Base-by-base conservation (phyloP, 1,139 yeast species). In the Yamadazyma triangularis region DNA sequence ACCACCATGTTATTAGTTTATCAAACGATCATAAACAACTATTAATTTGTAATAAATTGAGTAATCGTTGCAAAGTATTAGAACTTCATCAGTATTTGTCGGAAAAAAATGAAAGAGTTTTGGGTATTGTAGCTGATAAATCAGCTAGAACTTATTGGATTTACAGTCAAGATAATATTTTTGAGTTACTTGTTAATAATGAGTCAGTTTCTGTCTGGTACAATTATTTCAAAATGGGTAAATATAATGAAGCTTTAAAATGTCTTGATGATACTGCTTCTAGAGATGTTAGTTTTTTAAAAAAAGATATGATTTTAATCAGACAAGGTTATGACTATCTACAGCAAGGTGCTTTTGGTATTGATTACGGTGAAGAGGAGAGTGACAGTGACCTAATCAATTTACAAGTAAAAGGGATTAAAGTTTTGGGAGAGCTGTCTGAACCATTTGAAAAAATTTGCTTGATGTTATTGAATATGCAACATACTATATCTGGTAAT, bases 131-230 rank as follows among this genome's bases (percentile, higher is more conserved):
- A 2, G 71, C 77, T 4, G 97, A 89, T 51, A 59, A 64, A 31
- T 41, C 54, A 3, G 60, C 64, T 15, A 53, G 63, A 6, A 58
- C 58, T 23, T 41, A 35, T 30, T 44, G 53, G 56, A 13, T 52
- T 23, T 45, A 41, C 42, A 34, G 52, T 19, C 31, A 31, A 23
- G 30, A 39, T 40, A 34, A 47, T 33, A 42, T 58, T 40, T 38
- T 41, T 50, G 53, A 93, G 50, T 57, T 93, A 8, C 68, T 85
- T 3, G 63, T 85, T 8, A 71, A 68, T 20, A 73, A 83, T 43
- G 97, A 91, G 51, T 67, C 78, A 5, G 61, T 70, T 4, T 81
- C 85, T 15, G 79, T 88, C 4, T 87, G 96, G 96, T 73, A 72
- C 39, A 70, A 81, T 5, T 70, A 85, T 50, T 66, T 83, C 34